Evolutionary conservation across 306 rosid species (phyloP), one percentile per base, ranked within the genome.

Genomic region (Rosa chinensis): DNA sequence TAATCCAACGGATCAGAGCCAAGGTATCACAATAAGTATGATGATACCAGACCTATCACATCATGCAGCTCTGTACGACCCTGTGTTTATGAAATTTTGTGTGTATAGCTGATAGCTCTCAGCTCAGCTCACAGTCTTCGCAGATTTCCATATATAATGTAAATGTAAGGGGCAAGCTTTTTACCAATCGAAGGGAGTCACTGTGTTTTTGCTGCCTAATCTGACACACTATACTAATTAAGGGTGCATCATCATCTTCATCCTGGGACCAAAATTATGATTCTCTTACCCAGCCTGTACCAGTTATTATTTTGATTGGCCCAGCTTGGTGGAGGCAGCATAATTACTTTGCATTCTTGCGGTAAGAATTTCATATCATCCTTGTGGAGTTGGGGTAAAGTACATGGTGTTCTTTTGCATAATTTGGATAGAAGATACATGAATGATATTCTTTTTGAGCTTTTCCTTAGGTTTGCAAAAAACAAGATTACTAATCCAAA

Each of bases 11-110:
- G 85, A 80, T 80, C 66, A 28, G 70, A 84, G 59, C 76, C 64
- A 72, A 80, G 82, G 73, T 78, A 75, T 42, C 84, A 84, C 16
- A 67, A 72, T 48, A 6, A 12, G 67, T 78, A 66, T 72, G 66
- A 77, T 76, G 59, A 52, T 58, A 80, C 77, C 83, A 73, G 25
- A 32, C 82, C 84, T 28, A 84, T 86, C 88, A 80, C 84, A 82
- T 85, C 87, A 73, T 44, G 78, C 68, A 10, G 35, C 20, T 47
- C 78, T 81, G 32, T 49, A 25, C 25, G 9, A 32, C 11, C 11
- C 53, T 52, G 76, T 13, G 21, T 78, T 79, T 61, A 55, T 80
- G 47, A 78, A 16, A 11, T 8, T 70, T 59, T 77, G 20, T 21
- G 17, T 11, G 52, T 1, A 32, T 12, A 28, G 74, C 32, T 35